Percentiles rank a stretch among this genome's conserved stretches.
Conservation (phyloP, 2,329 filamentous ascomycete genomes). For the Xylariaceae sp. region DNA sequence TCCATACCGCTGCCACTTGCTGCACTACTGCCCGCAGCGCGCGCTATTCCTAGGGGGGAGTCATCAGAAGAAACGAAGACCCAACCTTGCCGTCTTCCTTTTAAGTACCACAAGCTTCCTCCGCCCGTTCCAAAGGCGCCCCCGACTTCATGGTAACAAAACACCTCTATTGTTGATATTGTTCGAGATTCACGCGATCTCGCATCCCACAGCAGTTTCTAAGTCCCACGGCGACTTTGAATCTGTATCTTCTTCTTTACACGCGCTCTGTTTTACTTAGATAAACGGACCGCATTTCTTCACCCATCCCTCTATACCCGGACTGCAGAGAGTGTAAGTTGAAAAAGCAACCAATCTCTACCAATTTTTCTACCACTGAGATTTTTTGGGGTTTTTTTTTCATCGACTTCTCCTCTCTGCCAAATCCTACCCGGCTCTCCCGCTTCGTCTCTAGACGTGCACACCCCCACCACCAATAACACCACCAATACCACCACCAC, state of each 20-base stretch:
- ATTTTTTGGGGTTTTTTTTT: neutral
- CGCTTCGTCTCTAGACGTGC: conserved; percentile 24
- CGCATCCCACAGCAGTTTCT: conserved; percentile 29
- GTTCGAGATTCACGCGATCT: conserved; percentile 36
- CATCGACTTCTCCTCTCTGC: conserved; percentile 22
- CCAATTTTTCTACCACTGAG: neutral
- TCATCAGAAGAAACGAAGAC: conserved; percentile 6
- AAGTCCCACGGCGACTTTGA: conserved; percentile 23
- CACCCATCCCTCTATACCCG: conserved; percentile 15
- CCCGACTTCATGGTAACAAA: conserved; percentile 36
- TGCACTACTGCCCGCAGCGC: conserved; percentile 21
- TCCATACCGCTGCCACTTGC: conserved; percentile 21
- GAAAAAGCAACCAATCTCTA: conserved; percentile 11
- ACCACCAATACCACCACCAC: conserved; percentile 26
- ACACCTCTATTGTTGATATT: conserved; percentile 37
- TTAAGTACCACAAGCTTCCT: conserved; percentile 40
- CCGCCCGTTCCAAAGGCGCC: conserved; percentile 36
- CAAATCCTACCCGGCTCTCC: conserved; percentile 32
- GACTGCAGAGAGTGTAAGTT: conserved; percentile 24
- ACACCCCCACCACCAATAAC: conserved; percentile 27
- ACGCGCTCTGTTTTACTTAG: conserved; percentile 36
- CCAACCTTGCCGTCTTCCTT: conserved; percentile 29
- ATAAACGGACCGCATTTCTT: conserved; percentile 30
- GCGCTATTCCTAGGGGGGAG: conserved; percentile 13
- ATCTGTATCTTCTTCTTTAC: conserved; percentile 21